Evolutionary conservation across 2,329 filamentous ascomycete species (phyloP).

Genomic region (Proliferodiscus dingleyae): DNA sequence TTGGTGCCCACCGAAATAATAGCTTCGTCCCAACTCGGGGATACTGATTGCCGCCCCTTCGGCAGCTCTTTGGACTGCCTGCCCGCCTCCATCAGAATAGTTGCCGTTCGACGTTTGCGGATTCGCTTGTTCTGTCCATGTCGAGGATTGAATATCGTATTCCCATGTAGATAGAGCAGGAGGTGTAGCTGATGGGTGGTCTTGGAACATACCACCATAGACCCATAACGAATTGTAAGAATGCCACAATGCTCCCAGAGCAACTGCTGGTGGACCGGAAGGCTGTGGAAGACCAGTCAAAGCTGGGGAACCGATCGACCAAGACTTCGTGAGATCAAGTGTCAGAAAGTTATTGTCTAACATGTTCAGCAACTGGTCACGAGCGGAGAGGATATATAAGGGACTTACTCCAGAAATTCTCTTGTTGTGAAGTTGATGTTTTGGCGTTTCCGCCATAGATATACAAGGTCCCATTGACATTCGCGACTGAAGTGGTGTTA

Average conservation of each 20-base stretch:
- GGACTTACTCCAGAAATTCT: slow-evolving; percentile 63
- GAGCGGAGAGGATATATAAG: background rate
- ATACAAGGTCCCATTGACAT: slow-evolving; percentile 72
- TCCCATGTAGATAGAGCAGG: slow-evolving; percentile 62
- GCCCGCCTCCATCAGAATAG: slow-evolving; percentile 50
- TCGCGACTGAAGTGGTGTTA: slow-evolving; percentile 41
- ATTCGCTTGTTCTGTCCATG: slow-evolving; percentile 59
- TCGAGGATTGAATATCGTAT: slow-evolving; percentile 55
- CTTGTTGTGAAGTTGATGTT: slow-evolving; percentile 49
- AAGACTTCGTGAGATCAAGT: slow-evolving; percentile 68
- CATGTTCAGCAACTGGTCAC: background rate
- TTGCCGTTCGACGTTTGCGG: slow-evolving; percentile 60
- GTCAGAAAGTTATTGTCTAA: slow-evolving; percentile 66
- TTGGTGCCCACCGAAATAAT: slow-evolving; percentile 75
- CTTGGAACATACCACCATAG: slow-evolving; percentile 71
- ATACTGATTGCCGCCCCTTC: slow-evolving; percentile 71
- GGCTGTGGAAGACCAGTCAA: slow-evolving; percentile 59
- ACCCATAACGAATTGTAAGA: slow-evolving; percentile 65
- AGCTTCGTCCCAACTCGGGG: slow-evolving; percentile 64
- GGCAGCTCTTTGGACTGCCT: slow-evolving; percentile 61
- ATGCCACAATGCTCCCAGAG: slow-evolving; percentile 72
- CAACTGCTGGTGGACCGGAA: slow-evolving; percentile 64
- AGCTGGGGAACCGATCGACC: slow-evolving; percentile 60
- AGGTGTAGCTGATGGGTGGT: slow-evolving; percentile 53
- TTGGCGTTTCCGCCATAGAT: slow-evolving; percentile 69